A percentile compares a stretch with the other conserved stretches of the same genome.
phyloP scores from a whole-genome alignment of 2,329 filamentous ascomycete species.

The Ophiostoma triangulosporum region DNA sequence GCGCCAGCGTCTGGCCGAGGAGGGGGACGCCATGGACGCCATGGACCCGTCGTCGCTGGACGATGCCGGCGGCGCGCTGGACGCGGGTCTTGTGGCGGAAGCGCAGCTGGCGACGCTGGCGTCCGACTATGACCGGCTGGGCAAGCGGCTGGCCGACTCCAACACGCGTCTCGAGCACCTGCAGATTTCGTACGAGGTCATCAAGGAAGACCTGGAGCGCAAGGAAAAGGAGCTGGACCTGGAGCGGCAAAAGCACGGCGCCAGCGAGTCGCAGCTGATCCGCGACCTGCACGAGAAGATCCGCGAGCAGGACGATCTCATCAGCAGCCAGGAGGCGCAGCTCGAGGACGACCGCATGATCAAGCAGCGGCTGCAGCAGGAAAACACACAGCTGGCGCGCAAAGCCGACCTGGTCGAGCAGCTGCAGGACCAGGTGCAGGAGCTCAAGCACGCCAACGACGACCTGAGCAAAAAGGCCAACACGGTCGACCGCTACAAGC shows the following conservation, averaged over 20 bases:
- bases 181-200: slow-evolving; percentile 48
- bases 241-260: slow-evolving; percentile 39
- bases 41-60: slow-evolving; percentile 21
- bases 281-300: slow-evolving; percentile 42
- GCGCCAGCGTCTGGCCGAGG: slow-evolving; percentile 21
- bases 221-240: slow-evolving; percentile 40
- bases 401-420: slow-evolving; percentile 35
- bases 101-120: slow-evolving; percentile 38
- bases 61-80: slow-evolving; percentile 27
- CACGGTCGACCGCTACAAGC: slow-evolving; percentile 46
- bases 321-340: slow-evolving; percentile 55
- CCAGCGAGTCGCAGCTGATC: slow-evolving; percentile 37
- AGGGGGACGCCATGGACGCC: slow-evolving; percentile 21
- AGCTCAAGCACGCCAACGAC: slow-evolving; percentile 44
- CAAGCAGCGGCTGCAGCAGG: slow-evolving; percentile 32
- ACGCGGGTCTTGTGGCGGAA: slow-evolving; percentile 43
- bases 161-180: slow-evolving; percentile 46
- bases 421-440: slow-evolving; percentile 45
- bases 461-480: slow-evolving; percentile 50
- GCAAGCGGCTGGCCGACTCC: slow-evolving; percentile 44
- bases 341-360: slow-evolving; percentile 37
- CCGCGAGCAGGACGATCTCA: slow-evolving; percentile 56
- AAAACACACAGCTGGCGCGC: slow-evolving; percentile 33
- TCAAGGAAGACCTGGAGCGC: slow-evolving; percentile 47
- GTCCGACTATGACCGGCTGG: slow-evolving; percentile 37